Evolutionary conservation across 805 yeast genomes (phyloP).

Genomic region (Candida dajiaensis): DNA sequence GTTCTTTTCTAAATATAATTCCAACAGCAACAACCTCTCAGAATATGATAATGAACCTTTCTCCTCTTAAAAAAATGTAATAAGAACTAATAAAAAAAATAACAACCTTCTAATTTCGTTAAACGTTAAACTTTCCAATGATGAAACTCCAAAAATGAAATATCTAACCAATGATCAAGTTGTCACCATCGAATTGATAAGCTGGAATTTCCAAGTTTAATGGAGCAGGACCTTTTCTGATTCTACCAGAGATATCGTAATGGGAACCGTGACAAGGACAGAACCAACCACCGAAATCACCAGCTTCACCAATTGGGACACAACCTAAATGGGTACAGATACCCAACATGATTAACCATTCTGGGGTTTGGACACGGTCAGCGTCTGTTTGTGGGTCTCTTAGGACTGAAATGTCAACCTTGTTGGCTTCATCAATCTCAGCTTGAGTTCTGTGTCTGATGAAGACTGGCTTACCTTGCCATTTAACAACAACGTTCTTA

Average conservation of each 20-base stretch:
- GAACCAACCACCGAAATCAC: constrained; percentile 99
- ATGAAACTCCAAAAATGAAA: not conserved
- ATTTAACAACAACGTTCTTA: constrained; percentile 95
- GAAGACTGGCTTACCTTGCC: constrained; percentile 99
- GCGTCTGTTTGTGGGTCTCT: constrained; percentile 94
- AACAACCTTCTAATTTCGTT: not conserved
- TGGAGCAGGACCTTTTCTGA: constrained; percentile 99
- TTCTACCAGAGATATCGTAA: constrained; percentile 99
- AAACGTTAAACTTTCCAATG: not conserved
- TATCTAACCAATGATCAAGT: constrained; percentile 78
- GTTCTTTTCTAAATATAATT: not conserved
- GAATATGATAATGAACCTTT: not conserved
- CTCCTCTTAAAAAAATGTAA: not conserved
- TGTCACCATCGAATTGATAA: constrained; percentile 81
- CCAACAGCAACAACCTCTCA: not conserved
- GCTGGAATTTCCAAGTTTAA: constrained; percentile 94
- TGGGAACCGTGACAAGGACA: constrained; percentile 99
- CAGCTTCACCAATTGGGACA: constrained; percentile 99
- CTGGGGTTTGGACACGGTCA: constrained; percentile 93
- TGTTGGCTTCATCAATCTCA: constrained; percentile 93
- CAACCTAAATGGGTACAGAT: constrained; percentile 99
- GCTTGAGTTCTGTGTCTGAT: constrained; percentile 95
- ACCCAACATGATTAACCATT: constrained; percentile 99
- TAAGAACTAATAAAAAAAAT: not conserved
- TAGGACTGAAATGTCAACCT: constrained; percentile 65